These are phyloP conservation scores for Zopfia rhizophila DNA, from an alignment of 2,329 filamentous ascomycete genomes.

Conservation along the genomic window DNA sequence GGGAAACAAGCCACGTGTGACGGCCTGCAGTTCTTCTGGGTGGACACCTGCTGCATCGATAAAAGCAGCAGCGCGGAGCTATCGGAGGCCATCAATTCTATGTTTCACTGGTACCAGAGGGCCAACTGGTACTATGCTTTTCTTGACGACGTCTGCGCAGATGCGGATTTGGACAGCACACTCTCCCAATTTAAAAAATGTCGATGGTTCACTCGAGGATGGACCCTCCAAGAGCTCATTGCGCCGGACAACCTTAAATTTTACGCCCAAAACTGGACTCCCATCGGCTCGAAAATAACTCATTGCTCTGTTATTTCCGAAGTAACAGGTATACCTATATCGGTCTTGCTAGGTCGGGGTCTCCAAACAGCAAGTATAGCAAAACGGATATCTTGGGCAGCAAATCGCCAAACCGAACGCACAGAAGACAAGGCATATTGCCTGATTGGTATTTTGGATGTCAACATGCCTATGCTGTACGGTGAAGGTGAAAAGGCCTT, in stretches of 20 bases:
- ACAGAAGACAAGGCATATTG: slow-evolving; percentile 42
- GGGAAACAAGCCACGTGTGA: too few species aligned
- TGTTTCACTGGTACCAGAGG: slow-evolving; percentile 26
- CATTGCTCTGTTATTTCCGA: neutral
- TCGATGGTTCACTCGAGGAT: slow-evolving; percentile 21
- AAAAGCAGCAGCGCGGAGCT: slow-evolving; percentile 26
- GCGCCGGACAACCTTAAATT: slow-evolving; percentile 17
- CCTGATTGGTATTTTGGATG: slow-evolving; percentile 39
- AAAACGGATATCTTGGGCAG: slow-evolving; percentile 27
- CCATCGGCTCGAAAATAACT: slow-evolving; percentile 15
- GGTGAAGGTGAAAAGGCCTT: slow-evolving; percentile 41
- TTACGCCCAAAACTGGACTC: slow-evolving; percentile 12
- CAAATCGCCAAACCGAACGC: slow-evolving; percentile 14
- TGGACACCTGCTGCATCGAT: slow-evolving; percentile 23
- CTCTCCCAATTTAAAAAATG: neutral
- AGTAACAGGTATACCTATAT: slow-evolving; percentile 5
- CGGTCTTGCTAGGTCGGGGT: slow-evolving; percentile 1
- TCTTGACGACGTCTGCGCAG: slow-evolving; percentile 14
- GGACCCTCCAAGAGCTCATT: slow-evolving; percentile 24
- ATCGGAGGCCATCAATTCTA: slow-evolving; percentile 26
- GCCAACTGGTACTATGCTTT: slow-evolving; percentile 24
- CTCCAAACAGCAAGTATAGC: slow-evolving; percentile 17
- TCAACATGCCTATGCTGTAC: slow-evolving; percentile 44
- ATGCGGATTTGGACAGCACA: neutral
- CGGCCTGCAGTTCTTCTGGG: slow-evolving; percentile 12